These are phyloP conservation scores for Stephania japonica DNA, from an alignment of 164 flowering plant species.

Conservation along the genomic window DNA sequence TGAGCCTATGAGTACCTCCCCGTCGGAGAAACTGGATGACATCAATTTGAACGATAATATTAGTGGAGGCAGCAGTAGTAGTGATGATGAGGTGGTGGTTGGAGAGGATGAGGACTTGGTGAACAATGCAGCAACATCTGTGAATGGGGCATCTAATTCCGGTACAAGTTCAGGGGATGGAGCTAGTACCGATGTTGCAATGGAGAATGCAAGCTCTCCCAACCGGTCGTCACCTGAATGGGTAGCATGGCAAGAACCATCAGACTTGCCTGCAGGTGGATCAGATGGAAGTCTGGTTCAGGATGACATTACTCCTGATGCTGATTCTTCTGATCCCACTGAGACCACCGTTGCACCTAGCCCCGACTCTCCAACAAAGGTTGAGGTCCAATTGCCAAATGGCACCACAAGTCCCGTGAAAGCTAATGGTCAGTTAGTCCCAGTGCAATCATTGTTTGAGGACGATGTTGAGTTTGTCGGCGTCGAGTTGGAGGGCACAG, in stretches of 20 bases:
- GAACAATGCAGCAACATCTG: slow-evolving; percentile 27
- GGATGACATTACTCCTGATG: slow-evolving; percentile 27
- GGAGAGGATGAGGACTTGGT: slow-evolving; percentile 75
- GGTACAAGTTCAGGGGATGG: slow-evolving; percentile 20
- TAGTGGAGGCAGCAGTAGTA: slow-evolving; percentile 58
- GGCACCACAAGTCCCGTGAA: slow-evolving; percentile 32
- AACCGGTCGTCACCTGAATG: slow-evolving; percentile 66
- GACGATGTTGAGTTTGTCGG: slow-evolving; percentile 95
- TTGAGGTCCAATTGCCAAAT: slow-evolving; percentile 35
- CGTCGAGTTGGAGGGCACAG: slow-evolving; percentile 78
- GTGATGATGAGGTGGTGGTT: slow-evolving; percentile 89
- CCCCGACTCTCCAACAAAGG: slow-evolving; percentile 26
- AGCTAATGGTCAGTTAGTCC: slow-evolving; percentile 25
- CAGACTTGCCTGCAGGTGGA: slow-evolving; percentile 52
- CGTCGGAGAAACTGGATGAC: slow-evolving; percentile 55
- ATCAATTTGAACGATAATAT: slow-evolving; percentile 51
- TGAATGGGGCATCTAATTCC: slow-evolving; percentile 37
- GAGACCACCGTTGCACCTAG: slow-evolving; percentile 16
- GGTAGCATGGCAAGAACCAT: slow-evolving; percentile 72
- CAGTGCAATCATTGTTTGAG: slow-evolving; percentile 66
- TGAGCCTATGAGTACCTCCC: slow-evolving; percentile 45
- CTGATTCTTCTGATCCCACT: slow-evolving; percentile 10
- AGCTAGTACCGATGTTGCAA: slow-evolving; percentile 16
- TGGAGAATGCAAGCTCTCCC: slow-evolving; percentile 30
- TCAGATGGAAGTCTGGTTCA: slow-evolving; percentile 54